Base-by-base conservation (phyloP, 2,329 filamentous ascomycete species). In the Xylaria hypoxylon region DNA sequence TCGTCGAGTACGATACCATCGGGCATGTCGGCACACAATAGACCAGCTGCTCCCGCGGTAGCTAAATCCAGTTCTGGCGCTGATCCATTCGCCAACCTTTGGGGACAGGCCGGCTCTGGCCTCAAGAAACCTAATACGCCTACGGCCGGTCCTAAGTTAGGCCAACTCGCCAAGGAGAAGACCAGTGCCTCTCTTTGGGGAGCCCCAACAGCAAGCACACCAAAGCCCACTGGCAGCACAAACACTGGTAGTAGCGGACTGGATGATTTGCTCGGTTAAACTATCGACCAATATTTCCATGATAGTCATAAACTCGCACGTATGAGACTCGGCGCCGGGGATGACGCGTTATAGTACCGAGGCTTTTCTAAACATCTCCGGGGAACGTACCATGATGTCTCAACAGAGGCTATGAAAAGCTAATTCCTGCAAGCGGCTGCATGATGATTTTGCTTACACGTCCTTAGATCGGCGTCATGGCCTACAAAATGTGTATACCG, bases 111-210 rank as follows among this genome's bases (percentile, higher is more conserved):
- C 31, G 93, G 89, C 70, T 86, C 86, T 11, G 89, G 90, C 52
- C 86, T 94, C 70, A 94, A 94, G 83, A 96, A 96, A 82, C 80
- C 86, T 1, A 84, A 80, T 67, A 86, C 89, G 2, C 83, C 86
- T 10, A 82, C 85, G 60, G 85, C 89, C 65, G 91, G 91, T 0
- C 90, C 93, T 58, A 94, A 94, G 62, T 87, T 99, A 81, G 94
- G 94, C 33, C 94, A 97, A 78, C 88, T 99, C 79, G 95, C 94
- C n/a, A 97, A 97, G 84, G 94, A 97, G 81, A 97, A 98, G 86
- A 96, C 94, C 65, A 94, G 90, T 73, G 94, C 94, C 17, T 94
- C 94, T 7, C 93, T 99, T 70, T 99, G 96, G 94, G 96, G 95
- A 19, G 87, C 92, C 0, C 85, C 91, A 17, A 84, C 89, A 15